Percentiles rank a stretch among this genome's conserved stretches.
phyloP scores from a whole-genome alignment of 2,329 filamentous ascomycete species.

The Didymella glomerata region DNA sequence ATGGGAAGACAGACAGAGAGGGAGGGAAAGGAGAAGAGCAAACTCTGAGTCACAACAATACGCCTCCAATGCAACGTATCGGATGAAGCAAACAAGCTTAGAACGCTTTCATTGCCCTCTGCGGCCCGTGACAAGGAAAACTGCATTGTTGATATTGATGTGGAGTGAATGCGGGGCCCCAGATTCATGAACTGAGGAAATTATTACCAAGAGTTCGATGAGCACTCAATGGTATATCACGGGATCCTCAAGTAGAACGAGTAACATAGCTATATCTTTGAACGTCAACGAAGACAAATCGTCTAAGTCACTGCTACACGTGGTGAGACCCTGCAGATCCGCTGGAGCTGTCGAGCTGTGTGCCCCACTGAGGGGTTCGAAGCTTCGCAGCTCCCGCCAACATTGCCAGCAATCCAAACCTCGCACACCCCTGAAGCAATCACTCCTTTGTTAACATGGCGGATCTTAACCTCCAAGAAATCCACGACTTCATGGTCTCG shows the following conservation, averaged over 20 bases:
- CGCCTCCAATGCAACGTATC: not conserved
- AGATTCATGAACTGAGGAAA: not conserved
- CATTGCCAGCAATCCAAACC: constrained; percentile 2
- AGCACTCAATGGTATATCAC: not conserved
- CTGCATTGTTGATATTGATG: not conserved
- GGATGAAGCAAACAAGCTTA: not conserved
- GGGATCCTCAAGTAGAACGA: not conserved
- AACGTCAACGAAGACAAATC: not conserved
- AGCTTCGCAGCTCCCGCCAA: constrained; percentile 11
- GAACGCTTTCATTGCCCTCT: not conserved
- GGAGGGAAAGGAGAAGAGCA: constrained; percentile 32
- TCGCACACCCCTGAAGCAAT: not conserved
- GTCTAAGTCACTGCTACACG: not conserved
- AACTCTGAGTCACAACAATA: constrained; percentile 22
- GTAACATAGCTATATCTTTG: not conserved
- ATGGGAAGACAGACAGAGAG: constrained; percentile 31
- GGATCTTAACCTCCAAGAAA: constrained; percentile 55
- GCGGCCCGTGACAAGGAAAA: not conserved
- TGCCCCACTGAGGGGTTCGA: constrained; percentile 23
- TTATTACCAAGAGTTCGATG: not conserved
- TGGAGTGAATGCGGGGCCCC: constrained; percentile 20
- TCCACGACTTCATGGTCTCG: constrained; percentile 59
- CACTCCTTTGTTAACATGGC: constrained; percentile 36
- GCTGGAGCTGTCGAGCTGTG: constrained; percentile 8
- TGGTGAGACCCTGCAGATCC: constrained; percentile 19